Evolutionary conservation across 805 yeast genomes (phyloP).

Genomic region (Candida sanyiensis): DNA sequence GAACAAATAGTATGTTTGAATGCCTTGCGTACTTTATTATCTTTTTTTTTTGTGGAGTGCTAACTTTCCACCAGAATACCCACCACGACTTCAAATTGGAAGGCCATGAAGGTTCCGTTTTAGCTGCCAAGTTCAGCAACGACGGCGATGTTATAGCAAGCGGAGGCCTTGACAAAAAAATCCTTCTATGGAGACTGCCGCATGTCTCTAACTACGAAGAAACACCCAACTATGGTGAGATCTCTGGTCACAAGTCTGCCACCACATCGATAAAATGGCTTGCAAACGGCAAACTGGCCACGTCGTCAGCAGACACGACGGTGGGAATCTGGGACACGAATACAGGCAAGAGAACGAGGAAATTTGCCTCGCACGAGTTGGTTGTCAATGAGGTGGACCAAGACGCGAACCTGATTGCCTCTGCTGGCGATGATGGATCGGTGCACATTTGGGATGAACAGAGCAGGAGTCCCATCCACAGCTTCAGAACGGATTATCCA

Average conservation of each 20-base stretch:
- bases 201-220: slow-evolving; percentile 14
- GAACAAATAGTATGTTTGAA: no score
- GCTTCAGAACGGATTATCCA: slow-evolving; percentile 49
- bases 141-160: slow-evolving; percentile 52
- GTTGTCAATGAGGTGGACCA: slow-evolving; percentile 51
- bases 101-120: slow-evolving; percentile 51
- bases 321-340: slow-evolving; percentile 57
- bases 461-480: slow-evolving; percentile 37
- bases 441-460: slow-evolving; percentile 61
- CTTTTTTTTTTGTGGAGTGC: slow-evolving; percentile 8
- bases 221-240: slow-evolving; percentile 37
- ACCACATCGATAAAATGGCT: slow-evolving; percentile 56
- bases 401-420: slow-evolving; percentile 33
- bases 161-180: slow-evolving; percentile 53
- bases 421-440: slow-evolving; percentile 65
- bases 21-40: slow-evolving; percentile 14
- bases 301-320: slow-evolving; percentile 58
- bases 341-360: slow-evolving; percentile 50
- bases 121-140: slow-evolving; percentile 45
- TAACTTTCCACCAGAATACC: slow-evolving; percentile 13
- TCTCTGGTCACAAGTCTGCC: slow-evolving; percentile 58
- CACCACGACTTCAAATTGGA: slow-evolving; percentile 31
- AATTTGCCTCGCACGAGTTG: slow-evolving; percentile 44
- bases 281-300: slow-evolving; percentile 38
- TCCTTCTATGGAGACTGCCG: slow-evolving; percentile 28